These are phyloP conservation scores for Penicillium manginii DNA, from an alignment of 495 filamentous ascomycete species.

Conservation along the genomic window DNA sequence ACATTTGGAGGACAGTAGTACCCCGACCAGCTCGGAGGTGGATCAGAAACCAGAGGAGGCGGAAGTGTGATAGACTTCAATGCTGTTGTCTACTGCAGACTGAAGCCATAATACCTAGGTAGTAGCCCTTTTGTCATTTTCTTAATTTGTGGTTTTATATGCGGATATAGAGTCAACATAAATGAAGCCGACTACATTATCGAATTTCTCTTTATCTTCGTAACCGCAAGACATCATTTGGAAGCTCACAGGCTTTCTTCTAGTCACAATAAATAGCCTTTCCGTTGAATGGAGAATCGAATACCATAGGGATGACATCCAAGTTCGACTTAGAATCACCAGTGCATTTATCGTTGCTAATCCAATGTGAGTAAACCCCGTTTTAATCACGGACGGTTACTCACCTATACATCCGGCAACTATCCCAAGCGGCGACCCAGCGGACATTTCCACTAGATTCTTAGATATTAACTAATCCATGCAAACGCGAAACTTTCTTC, in stretches of 20 bases:
- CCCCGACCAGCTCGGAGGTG: background rate
- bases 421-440: slow-evolving; percentile 2
- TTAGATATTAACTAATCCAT: background rate
- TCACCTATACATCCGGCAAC: slow-evolving; percentile 1
- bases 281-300: slow-evolving; percentile 8
- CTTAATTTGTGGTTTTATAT: background rate
- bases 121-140: too few species aligned
- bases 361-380: background rate
- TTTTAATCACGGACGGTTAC: background rate
- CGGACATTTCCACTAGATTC: slow-evolving; percentile 1
- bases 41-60: slow-evolving; percentile 3
- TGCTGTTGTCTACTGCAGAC: background rate
- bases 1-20: slow-evolving; percentile 10
- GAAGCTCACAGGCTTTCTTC: background rate
- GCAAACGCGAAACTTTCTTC: background rate
- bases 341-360: slow-evolving; percentile 3
- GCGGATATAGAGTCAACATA: background rate
- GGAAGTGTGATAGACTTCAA: background rate
- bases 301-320: background rate
- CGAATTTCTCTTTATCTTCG: too few species aligned
- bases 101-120: too few species aligned
- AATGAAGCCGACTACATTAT: background rate
- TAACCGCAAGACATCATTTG: background rate
- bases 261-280: slow-evolving; percentile 4
- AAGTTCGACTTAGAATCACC: background rate